Evolutionary conservation across 441 rosid genomes (phyloP), one percentile per base, ranked within the genome.

Genomic region (Eruca vesicaria): DNA sequence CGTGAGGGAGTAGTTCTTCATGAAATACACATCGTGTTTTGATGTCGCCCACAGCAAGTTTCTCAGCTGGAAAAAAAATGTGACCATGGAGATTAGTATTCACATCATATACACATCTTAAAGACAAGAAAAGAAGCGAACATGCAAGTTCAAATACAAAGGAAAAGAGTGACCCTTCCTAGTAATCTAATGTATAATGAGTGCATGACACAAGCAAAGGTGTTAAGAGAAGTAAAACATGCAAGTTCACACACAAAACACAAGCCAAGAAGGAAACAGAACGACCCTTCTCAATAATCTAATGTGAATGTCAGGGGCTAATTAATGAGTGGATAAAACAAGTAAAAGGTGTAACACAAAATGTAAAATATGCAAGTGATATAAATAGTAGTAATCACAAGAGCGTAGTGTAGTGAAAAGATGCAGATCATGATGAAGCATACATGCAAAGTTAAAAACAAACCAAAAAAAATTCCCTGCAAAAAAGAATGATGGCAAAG

Each of bases 1-100:
- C 87, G 86, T 87, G 56, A 86, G 83, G 6, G 93, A 87, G 75
- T 82, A 88, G 78, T 86, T 88, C 60, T 86, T 87, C 86, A 81
- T 73, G 69, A 85, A 86, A 78, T 86, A 87, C 32, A 87, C 86
- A 69, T 88, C 85, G 55, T 84, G 94, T 79, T 90, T 83, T 15
- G 86, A 83, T 56, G 87, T 83, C 38, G 90, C 82, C 84, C 85
- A 84, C 36, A 90, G 56, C 79, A 90, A 82, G 85, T 87, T 88
- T 62, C 89, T 80, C 81, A 89, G 81, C 90, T 89, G 79, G 53
- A 57, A 70, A 19, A 4, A 50, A 68, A 69, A 20, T n/a, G 19
- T 19, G 32, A 71, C 63, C 53, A 68, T 71, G 53, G 21, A 70
- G 29, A 66, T 60, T 9, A 75, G 43, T 38, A 68, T 18, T 33